Conservation (phyloP, 2,329 filamentous ascomycete species). For the Nothophaeocryptopus gaeumannii region DNA sequence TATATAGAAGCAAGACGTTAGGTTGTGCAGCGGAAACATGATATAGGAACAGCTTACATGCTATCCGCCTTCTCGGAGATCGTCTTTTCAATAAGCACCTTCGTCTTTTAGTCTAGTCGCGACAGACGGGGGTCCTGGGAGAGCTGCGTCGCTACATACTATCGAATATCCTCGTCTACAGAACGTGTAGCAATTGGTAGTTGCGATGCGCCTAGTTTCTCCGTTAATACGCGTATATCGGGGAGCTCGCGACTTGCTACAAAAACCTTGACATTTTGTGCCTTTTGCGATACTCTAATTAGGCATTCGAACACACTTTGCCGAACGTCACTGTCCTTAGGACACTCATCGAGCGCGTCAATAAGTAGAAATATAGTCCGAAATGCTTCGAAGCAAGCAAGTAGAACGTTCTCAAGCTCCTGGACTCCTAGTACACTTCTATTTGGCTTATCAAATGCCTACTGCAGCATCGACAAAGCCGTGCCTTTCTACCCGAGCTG, state of each 20-base stretch:
- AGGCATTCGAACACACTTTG: slow-evolving; percentile 14
- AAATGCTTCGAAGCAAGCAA: slow-evolving; percentile 11
- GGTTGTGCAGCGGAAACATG: not conserved
- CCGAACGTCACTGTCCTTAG: slow-evolving; percentile 12
- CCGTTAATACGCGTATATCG: slow-evolving; percentile 16
- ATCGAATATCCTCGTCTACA: slow-evolving; percentile 19
- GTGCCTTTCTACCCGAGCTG: slow-evolving; percentile 20
- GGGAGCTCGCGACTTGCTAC: slow-evolving; percentile 21
- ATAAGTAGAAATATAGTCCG: slow-evolving; percentile 32
- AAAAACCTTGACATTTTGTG: slow-evolving; percentile 17
- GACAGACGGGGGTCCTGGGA: slow-evolving; percentile 4
- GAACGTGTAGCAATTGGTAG: slow-evolving; percentile 2
- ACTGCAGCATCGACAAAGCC: slow-evolving; percentile 11
- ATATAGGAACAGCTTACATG: slow-evolving; percentile 18
- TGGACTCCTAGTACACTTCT: slow-evolving; percentile 8
- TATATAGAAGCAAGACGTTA: not conserved
- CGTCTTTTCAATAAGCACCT: slow-evolving; percentile 14
- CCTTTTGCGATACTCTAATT: slow-evolving; percentile 7
- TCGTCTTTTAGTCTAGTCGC: slow-evolving; percentile 5
- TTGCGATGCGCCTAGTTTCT: not conserved
- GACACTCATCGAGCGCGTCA: slow-evolving; percentile 37
- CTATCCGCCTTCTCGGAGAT: slow-evolving; percentile 19
- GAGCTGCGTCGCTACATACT: slow-evolving; percentile 15
- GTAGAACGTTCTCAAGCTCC: slow-evolving; percentile 20
- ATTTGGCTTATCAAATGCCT: slow-evolving; percentile 9